These are phyloP conservation scores for Fusarium musae DNA, from an alignment of 2,329 filamentous ascomycete species.

Conservation along the genomic window DNA sequence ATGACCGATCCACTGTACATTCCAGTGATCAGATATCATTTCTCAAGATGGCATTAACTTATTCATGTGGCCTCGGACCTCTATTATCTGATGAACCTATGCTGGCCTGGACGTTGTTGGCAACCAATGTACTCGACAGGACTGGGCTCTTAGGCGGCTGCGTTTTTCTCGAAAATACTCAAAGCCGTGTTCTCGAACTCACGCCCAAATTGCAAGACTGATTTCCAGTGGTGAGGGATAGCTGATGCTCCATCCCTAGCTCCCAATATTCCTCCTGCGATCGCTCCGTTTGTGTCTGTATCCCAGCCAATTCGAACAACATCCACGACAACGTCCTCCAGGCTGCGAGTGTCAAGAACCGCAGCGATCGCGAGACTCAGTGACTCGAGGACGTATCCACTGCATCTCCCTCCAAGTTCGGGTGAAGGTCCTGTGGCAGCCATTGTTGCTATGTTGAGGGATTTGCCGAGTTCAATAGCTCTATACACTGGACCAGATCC, in stretches of 20 bases:
- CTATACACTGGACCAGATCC: conserved; percentile 25
- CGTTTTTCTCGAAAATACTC: not conserved
- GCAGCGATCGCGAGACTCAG: conserved; percentile 55
- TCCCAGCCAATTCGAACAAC: conserved; percentile 58
- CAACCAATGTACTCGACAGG: accelerated
- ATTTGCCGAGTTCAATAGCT: conserved; percentile 46
- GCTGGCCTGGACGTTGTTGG: not conserved
- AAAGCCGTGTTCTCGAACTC: conserved; percentile 48
- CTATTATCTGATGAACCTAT: not conserved
- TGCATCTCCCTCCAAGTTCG: conserved; percentile 44
- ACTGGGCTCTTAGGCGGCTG: not conserved
- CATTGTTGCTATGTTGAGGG: conserved; percentile 42
- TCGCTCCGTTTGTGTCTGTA: conserved; percentile 59
- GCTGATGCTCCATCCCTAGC: conserved; percentile 56
- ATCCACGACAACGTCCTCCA: conserved; percentile 59
- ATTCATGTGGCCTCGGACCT: not conserved
- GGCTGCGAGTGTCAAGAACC: conserved; percentile 51
- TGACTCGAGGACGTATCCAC: conserved; percentile 58
- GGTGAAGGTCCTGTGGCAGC: conserved; percentile 47
- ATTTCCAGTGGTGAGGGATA: conserved; percentile 55
- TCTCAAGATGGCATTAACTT: not conserved
- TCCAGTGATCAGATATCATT: not conserved
- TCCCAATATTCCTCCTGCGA: conserved; percentile 58
- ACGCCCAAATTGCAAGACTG: conserved; percentile 52
- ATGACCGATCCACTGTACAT: not conserved